Evolutionary conservation across 2,329 filamentous ascomycete genomes (phyloP), one percentile per base, ranked within the genome.

Genomic region (Thermomyces lanuginosus): DNA sequence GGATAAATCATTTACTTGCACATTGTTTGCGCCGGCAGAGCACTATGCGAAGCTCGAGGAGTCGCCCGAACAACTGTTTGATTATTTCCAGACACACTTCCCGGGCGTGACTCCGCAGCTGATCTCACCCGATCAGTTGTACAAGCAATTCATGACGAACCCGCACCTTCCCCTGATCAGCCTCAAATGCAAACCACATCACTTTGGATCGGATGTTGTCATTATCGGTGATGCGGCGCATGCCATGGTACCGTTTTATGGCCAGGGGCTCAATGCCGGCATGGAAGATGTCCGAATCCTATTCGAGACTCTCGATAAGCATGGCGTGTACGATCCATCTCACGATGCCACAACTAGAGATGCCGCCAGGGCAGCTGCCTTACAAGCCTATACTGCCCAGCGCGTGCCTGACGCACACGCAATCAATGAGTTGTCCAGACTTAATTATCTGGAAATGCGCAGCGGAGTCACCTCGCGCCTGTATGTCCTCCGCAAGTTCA

Each of bases 181-280:
- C 48, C 77, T 98, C 46, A 95, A 92, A 55, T 93, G 84, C 58
- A 68, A 68, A 10, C 89, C 89, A 0, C 80, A 95, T 53, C 82
- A 92, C 57, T 82, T 71, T 56, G 63, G 58, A 26, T 71, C 72
- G 13, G 77, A 73, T 1, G 82, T 68, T 16, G 82, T 92, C 33
- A 81, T 98, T 25, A 49, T 98, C 18, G 89, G 89, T 32, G 89
- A 98, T 48, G 83, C 89, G 5, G 84, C 89, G 0, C 89, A 98
- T 49, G 89, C 91, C 31, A 93, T 98, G 75, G 83, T 98, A 0
- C 89, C 89, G 0, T 98, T 98, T 54, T 98, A 95, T 51, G 89
- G 89, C 0, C 89, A 98, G 51, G 89, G 89, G 19, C 91, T 98
- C 74, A 98, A 98, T 45, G 79, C 89, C 0, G 89, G 89, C 1